Evolutionary conservation across 1,284 basidiomycete genomes (phyloP).

Genomic region (Ceratobasidium sp.): DNA sequence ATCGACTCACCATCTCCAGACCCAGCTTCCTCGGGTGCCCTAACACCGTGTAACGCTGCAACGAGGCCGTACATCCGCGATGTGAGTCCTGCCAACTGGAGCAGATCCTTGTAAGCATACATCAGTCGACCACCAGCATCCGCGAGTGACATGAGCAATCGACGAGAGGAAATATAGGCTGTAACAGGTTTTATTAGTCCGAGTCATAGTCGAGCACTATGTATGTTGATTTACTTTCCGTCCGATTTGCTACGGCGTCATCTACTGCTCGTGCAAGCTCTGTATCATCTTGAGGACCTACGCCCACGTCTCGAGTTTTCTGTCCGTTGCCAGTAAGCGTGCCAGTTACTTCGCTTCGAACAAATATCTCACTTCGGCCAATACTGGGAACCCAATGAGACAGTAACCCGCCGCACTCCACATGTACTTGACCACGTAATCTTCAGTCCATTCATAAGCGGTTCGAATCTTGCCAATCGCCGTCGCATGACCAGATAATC

Average conservation of each 20-base stretch:
- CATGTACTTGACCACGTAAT: slow-evolving; percentile 92
- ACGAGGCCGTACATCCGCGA: slow-evolving; percentile 88
- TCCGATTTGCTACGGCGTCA: slow-evolving; percentile 60
- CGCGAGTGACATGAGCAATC: slow-evolving; percentile 88
- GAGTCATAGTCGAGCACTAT: slow-evolving; percentile 3
- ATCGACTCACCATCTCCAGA: slow-evolving; percentile 36
- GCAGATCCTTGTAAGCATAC: slow-evolving; percentile 91
- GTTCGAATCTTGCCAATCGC: slow-evolving; percentile 91
- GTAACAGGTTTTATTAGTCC: slow-evolving; percentile 13
- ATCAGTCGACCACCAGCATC: slow-evolving; percentile 93
- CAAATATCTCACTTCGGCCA: slow-evolving; percentile 47
- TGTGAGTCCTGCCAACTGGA: slow-evolving; percentile 92
- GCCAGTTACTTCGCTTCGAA: slow-evolving; percentile 57
- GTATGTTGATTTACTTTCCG: slow-evolving; percentile 60
- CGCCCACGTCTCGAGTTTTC: slow-evolving; percentile 39
- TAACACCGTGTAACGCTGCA: slow-evolving; percentile 73
- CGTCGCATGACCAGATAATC: slow-evolving; percentile 87
- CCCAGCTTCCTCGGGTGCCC: slow-evolving; percentile 42
- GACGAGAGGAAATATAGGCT: slow-evolving; percentile 97
- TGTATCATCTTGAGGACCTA: slow-evolving; percentile 12
- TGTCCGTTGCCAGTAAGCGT: slow-evolving; percentile 51
- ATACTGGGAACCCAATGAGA: slow-evolving; percentile 86
- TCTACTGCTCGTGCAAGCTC: slow-evolving; percentile 42
- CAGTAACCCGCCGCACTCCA: slow-evolving; percentile 92
- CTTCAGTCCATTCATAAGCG: slow-evolving; percentile 89